Conservation (phyloP, 1,139 yeast species). For the Blastobotrys persicus region DNA sequence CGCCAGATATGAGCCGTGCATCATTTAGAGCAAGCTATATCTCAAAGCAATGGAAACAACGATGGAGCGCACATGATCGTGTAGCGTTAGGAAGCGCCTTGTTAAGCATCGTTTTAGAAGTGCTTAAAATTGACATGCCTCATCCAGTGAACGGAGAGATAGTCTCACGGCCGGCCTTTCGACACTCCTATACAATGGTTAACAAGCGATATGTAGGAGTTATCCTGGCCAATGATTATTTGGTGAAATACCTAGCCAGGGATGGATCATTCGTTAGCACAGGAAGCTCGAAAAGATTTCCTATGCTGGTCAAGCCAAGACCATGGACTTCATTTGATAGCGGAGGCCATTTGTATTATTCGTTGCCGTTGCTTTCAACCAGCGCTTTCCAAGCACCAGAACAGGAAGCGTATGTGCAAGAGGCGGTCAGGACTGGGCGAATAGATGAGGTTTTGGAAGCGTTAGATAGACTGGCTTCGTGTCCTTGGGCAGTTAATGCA, state of each 20-base stretch:
- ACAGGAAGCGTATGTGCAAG: slow-evolving; percentile 72
- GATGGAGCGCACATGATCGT: slow-evolving; percentile 47
- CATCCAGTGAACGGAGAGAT: slow-evolving; percentile 52
- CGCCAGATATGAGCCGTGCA: slow-evolving; percentile 39
- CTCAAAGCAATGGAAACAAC: slow-evolving; percentile 37
- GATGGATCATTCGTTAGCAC: slow-evolving; percentile 7
- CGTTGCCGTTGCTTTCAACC: slow-evolving; percentile 58
- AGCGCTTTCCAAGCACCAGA: slow-evolving; percentile 65
- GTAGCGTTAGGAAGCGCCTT: slow-evolving; percentile 77
- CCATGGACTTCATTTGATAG: slow-evolving; percentile 71
- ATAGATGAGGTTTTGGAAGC: slow-evolving; percentile 66
- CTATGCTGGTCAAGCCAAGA: slow-evolving; percentile 84
- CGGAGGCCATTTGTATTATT: slow-evolving; percentile 73
- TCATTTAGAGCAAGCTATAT: slow-evolving; percentile 39
- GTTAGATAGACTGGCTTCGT: slow-evolving; percentile 73
- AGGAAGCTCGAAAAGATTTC: slow-evolving; percentile 72
- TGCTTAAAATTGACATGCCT: slow-evolving; percentile 56
- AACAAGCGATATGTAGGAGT: slow-evolving; percentile 75
- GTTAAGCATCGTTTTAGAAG: slow-evolving; percentile 54
- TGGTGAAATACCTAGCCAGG: slow-evolving; percentile 50
- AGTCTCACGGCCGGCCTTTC: slow-evolving; percentile 63
- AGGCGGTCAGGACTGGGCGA: slow-evolving; percentile 66
- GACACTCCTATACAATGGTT: slow-evolving; percentile 70
- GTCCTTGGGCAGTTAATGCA: slow-evolving; percentile 85
- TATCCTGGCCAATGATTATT: slow-evolving; percentile 62